These are phyloP conservation scores for Colletotrichum sp. DNA, from an alignment of 2,329 filamentous ascomycete species.

Conservation along the genomic window DNA sequence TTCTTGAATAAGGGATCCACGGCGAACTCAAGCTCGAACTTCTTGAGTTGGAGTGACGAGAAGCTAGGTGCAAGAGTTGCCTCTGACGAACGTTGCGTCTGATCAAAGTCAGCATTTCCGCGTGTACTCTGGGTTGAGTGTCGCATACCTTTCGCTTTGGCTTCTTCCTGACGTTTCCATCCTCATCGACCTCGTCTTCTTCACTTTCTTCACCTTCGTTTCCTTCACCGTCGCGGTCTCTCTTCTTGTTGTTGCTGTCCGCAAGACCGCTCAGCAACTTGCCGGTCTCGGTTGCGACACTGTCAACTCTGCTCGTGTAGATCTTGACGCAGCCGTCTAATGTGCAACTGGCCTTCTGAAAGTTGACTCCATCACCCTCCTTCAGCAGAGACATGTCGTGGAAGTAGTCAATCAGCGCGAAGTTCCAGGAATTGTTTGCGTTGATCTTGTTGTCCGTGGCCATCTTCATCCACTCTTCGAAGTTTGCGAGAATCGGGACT, in stretches of 20 bases:
- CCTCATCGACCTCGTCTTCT: conserved; percentile 63
- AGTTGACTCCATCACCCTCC: conserved; percentile 96
- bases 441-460: conserved; percentile 99
- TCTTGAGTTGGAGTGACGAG: conserved; percentile 88
- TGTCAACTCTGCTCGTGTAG: conserved; percentile 97
- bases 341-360: conserved; percentile 97
- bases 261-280: conserved; percentile 93
- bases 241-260: conserved; percentile 81
- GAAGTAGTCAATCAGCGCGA: conserved; percentile 99
- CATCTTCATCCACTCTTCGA: conserved; percentile 99
- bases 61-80: conserved; percentile 92
- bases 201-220: conserved; percentile 72
- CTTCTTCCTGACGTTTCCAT: conserved; percentile 66
- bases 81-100: conserved; percentile 81
- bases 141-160: conserved; percentile 74
- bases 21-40: conserved; percentile 95
- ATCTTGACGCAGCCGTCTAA: conserved; percentile 99
- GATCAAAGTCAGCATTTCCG: conserved; percentile 23
- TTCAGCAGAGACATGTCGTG: conserved; percentile 98
- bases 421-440: conserved; percentile 98
- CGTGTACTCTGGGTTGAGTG: background rate
- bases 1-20: conserved; percentile 99
- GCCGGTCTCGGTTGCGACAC: conserved; percentile 95
- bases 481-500: conserved; percentile 94
- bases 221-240: conserved; percentile 66